phyloP scores from a whole-genome alignment of 805 yeast species.

The Zygoascus ofunaensis region DNA sequence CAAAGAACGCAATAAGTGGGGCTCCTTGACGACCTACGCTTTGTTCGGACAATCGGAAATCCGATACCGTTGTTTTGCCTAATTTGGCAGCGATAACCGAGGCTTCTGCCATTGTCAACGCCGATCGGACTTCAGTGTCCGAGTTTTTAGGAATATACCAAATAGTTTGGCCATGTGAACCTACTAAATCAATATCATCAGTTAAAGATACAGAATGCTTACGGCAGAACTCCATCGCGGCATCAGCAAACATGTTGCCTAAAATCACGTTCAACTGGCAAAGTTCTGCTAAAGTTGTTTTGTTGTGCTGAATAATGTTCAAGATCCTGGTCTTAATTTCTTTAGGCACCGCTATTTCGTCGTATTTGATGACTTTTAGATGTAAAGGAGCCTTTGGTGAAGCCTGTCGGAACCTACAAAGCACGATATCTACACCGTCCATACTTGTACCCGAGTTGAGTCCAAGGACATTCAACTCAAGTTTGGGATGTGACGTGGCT shows the following conservation, averaged over 20 bases:
- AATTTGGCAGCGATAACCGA: conserved; percentile 17
- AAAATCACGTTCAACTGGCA: conserved; percentile 14
- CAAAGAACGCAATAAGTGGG: conserved; percentile 24
- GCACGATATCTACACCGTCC: conserved; percentile 14
- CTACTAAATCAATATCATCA: conserved; percentile 19
- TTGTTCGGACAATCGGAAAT: conserved; percentile 22
- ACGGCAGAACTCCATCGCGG: conserved; percentile 10
- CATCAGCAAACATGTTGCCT: conserved; percentile 14
- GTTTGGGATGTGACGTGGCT: too few species aligned
- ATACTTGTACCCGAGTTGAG: conserved; percentile 16
- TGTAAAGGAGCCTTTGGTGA: conserved; percentile 7
- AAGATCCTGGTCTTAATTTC: conserved; percentile 12
- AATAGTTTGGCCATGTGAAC: conserved; percentile 26
- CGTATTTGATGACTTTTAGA: conserved; percentile 10
- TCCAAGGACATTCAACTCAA: conserved; percentile 14
- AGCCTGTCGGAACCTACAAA: conserved; percentile 12
- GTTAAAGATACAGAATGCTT: conserved; percentile 6
- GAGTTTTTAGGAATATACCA: conserved; percentile 20
- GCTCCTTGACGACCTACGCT: conserved; percentile 27
- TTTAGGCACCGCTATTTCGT: conserved; percentile 11
- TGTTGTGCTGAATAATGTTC: conserved; percentile 10
- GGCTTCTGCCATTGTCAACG: conserved; percentile 22
- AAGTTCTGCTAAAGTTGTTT: conserved; percentile 12
- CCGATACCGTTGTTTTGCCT: conserved; percentile 20
- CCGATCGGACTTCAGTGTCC: conserved; percentile 17